These are phyloP conservation scores for Juglanconis juglandina DNA, from an alignment of 2,329 filamentous ascomycete genomes.

Conservation along the genomic window DNA sequence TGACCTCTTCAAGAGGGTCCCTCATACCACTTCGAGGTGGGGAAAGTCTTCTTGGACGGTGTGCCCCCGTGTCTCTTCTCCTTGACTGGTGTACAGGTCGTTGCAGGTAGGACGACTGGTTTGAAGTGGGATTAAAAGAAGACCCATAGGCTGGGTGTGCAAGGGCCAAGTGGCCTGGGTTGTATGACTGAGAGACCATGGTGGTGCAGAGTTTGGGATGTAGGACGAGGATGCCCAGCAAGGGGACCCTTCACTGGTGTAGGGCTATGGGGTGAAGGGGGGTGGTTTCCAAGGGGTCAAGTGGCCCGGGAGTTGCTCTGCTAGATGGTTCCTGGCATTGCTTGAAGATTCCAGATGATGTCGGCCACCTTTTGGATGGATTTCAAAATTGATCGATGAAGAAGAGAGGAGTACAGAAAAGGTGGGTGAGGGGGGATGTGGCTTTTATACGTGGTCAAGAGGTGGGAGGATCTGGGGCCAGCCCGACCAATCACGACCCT, in stretches of 20 bases:
- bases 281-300: background rate
- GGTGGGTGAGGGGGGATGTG: conserved; percentile 5
- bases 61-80: background rate
- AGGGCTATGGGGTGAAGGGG: background rate
- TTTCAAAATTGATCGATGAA: conserved; percentile 4
- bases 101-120: background rate
- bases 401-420: conserved; percentile 2
- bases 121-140: background rate
- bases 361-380: conserved; percentile 3
- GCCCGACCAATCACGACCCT: conserved; percentile 11
- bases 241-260: background rate
- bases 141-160: background rate
- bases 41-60: background rate
- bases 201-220: background rate
- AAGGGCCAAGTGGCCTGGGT: background rate
- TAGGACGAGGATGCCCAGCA: background rate
- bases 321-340: background rate
- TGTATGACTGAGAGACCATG: background rate
- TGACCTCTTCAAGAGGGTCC: conserved; percentile 3
- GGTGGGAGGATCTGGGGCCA: conserved; percentile 6
- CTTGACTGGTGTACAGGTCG: background rate
- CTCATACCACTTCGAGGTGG: background rate
- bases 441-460: conserved; percentile 16
- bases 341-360: conserved; percentile 10
- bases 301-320: background rate